Conservation (phyloP, 805 yeast species). For the Ogataea corticis region DNA sequence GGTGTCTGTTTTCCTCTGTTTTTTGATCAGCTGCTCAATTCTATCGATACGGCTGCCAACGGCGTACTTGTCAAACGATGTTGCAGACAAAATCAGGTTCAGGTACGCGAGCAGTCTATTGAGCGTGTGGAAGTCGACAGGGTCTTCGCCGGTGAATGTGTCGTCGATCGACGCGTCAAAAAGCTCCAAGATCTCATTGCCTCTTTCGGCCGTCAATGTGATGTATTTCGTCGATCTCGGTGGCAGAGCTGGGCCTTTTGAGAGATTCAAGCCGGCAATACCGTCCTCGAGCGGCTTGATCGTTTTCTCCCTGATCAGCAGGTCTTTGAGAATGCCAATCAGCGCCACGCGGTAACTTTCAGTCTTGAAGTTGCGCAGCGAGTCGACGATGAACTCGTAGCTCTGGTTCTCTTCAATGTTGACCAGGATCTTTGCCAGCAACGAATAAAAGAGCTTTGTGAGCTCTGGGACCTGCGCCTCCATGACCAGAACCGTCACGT, state of each 20-base stretch:
- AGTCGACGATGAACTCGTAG: conserved; percentile 62
- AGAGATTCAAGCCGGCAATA: conserved; percentile 5
- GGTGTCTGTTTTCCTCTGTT: neutral
- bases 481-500: conserved; percentile 21
- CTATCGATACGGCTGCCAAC: conserved; percentile 4
- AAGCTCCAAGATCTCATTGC: conserved; percentile 43
- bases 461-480: conserved; percentile 19
- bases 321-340: conserved; percentile 69
- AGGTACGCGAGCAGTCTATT: conserved; percentile 54
- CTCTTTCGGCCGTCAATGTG: conserved; percentile 42
- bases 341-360: conserved; percentile 58
- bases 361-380: conserved; percentile 63
- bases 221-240: conserved; percentile 42
- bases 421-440: conserved; percentile 64
- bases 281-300: conserved; percentile 10
- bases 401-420: conserved; percentile 54
- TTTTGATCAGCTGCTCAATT: conserved; percentile 1
- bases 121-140: conserved; percentile 28
- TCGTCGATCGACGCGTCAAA: conserved; percentile 40
- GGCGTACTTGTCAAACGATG: conserved; percentile 11
- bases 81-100: conserved; percentile 45
- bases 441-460: conserved; percentile 48
- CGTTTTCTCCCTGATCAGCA: conserved; percentile 43
- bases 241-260: conserved; percentile 38
- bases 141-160: conserved; percentile 29